A percentile compares a stretch with the other conserved stretches of the same genome.
These are phyloP conservation scores for Theileria sp. DNA, from an alignment of 169 alveolate species.

Conservation along the genomic window DNA sequence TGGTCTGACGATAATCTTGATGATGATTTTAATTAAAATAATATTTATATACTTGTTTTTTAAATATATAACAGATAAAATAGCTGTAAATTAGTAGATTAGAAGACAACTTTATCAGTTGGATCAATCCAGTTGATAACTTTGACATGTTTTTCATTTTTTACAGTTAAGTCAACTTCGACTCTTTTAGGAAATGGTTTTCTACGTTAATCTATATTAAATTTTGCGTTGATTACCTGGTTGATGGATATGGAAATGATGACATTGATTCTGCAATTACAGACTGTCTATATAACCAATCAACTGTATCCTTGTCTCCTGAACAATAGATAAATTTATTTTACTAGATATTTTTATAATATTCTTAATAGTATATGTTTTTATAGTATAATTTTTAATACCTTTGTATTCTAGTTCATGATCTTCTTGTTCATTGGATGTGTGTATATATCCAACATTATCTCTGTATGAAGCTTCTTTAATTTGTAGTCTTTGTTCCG, in stretches of 20 bases:
- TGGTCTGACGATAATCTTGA: constrained; percentile 56
- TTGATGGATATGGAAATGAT: constrained; percentile 72
- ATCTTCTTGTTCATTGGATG: constrained; percentile 65
- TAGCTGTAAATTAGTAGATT: background rate
- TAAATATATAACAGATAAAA: background rate
- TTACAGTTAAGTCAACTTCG: constrained; percentile 84
- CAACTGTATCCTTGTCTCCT: constrained; percentile 70
- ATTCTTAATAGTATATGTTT: background rate
- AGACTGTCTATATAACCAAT: constrained; percentile 73
- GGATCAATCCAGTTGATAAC: constrained; percentile 89
- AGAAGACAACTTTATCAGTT: constrained; percentile 79
- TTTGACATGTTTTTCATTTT: constrained; percentile 71
- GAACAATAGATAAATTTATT: background rate
- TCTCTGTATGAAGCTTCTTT: constrained; percentile 57
- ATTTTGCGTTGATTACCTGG: constrained; percentile 22
- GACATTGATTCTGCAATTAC: constrained; percentile 75
- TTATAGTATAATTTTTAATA: constrained; percentile 30
- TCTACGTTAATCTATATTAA: constrained; percentile 34
- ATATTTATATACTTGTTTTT: background rate
- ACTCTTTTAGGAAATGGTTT: constrained; percentile 86
- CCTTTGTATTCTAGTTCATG: constrained; percentile 71
- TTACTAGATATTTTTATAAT: too few relatives aligned
- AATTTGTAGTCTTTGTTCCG: constrained; percentile 42
- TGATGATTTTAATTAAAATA: constrained; percentile 10
- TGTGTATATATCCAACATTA: constrained; percentile 67